A percentile compares a stretch with the other conserved stretches of the same genome.
Evolutionary conservation across 331 rosid species (phyloP).

Genomic region (Acacia concinna): DNA sequence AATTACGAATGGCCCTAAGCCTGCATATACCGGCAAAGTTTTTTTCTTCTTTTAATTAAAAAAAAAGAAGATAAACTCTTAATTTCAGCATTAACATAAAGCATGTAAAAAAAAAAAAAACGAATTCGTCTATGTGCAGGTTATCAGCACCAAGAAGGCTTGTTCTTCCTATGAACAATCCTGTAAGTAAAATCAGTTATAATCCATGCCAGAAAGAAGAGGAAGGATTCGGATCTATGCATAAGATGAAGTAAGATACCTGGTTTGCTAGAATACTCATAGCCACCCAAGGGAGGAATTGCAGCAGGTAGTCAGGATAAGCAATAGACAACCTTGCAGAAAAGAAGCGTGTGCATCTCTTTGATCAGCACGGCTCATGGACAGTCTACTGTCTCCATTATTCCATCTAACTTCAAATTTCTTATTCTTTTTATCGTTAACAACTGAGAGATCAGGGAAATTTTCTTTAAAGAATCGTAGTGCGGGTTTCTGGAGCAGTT

Average conservation of each 20-base stretch:
- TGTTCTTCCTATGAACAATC: slow-evolving; percentile 55
- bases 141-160: slow-evolving; percentile 51
- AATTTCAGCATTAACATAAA: not conserved
- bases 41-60: no score
- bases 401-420: slow-evolving; percentile 48
- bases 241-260: slow-evolving; percentile 35
- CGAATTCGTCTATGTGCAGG: slow-evolving; percentile 54
- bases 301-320: slow-evolving; percentile 50
- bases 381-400: slow-evolving; percentile 24
- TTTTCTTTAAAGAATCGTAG: slow-evolving; percentile 44
- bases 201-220: not conserved
- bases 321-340: slow-evolving; percentile 62
- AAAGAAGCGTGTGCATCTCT: slow-evolving; percentile 40
- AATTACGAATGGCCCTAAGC: not conserved
- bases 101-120: slow-evolving; percentile 37
- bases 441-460: slow-evolving; percentile 45
- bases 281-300: slow-evolving; percentile 51
- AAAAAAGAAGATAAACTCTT: not conserved
- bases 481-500: slow-evolving; percentile 45
- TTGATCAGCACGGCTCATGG: slow-evolving; percentile 31
- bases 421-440: slow-evolving; percentile 32
- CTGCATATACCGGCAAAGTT: not conserved
- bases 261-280: slow-evolving; percentile 61
- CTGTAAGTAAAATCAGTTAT: slow-evolving; percentile 33
- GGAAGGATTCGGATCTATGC: not conserved